phyloP scores from a whole-genome alignment of 73 alveolate species.

The Vitrella brassicaformis region DNA sequence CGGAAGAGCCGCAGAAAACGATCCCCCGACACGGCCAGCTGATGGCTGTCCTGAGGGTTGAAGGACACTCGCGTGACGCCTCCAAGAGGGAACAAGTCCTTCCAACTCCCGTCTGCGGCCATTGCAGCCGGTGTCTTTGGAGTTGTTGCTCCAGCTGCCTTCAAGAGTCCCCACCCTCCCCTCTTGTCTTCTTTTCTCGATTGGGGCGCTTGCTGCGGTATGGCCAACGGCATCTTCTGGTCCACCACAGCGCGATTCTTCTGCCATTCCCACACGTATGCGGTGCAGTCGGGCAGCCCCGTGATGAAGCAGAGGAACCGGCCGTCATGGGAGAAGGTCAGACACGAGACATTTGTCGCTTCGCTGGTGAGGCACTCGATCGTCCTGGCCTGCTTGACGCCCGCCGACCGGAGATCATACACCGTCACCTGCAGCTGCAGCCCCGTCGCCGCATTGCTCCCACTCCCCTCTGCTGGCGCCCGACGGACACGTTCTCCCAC shows the following conservation, averaged over 20 bases:
- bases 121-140: too few relatives aligned
- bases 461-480: too few relatives aligned
- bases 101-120: too few relatives aligned
- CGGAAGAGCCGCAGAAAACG: background rate
- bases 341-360: constrained; percentile 24
- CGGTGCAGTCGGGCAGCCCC: constrained; percentile 45
- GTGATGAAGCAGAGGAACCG: constrained; percentile 38
- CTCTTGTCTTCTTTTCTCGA: too few relatives aligned
- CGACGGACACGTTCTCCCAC: constrained; percentile 10
- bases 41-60: constrained; percentile 64
- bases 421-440: constrained; percentile 2
- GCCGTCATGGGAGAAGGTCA: constrained; percentile 49
- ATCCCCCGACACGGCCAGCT: constrained; percentile 37
- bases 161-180: too few relatives aligned
- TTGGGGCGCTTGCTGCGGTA: too few relatives aligned
- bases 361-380: constrained; percentile 30
- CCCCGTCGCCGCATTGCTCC: too few relatives aligned
- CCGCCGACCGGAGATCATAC: constrained; percentile 12
- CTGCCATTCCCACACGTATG: constrained; percentile 39
- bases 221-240: too few relatives aligned
- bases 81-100: too few relatives aligned
- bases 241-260: constrained; percentile 33
- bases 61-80: constrained; percentile 53
- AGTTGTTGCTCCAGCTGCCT: too few relatives aligned
- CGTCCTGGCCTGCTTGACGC: constrained; percentile 7